Conservation (phyloP, 768 basidiomycete species). For the Suillus tomentosus region DNA sequence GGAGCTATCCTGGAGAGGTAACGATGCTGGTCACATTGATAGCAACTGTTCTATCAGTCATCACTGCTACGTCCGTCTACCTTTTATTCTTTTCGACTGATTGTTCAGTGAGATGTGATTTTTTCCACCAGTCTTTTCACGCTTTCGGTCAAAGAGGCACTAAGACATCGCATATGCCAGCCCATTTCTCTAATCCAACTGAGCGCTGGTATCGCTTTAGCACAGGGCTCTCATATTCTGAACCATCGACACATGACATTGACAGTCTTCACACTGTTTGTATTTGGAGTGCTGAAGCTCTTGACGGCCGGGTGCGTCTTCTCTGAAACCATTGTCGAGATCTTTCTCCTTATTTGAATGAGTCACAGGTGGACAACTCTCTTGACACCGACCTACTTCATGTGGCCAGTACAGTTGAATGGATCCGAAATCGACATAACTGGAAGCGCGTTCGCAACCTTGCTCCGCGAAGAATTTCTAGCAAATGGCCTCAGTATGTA, state of each 20-base stretch:
- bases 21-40: slow-evolving; percentile 9
- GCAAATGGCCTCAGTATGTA: neutral
- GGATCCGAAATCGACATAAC: slow-evolving; percentile 16
- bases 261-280: neutral
- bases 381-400: slow-evolving; percentile 12
- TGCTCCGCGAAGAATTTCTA: slow-evolving; percentile 2
- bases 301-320: slow-evolving; percentile 12
- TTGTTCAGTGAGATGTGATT: neutral
- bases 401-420: neutral
- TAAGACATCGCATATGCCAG: slow-evolving; percentile 15
- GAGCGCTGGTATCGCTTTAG: slow-evolving; percentile 10
- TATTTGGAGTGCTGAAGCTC: slow-evolving; percentile 9
- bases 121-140: slow-evolving; percentile 9
- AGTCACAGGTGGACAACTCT: slow-evolving; percentile 18
- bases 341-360: neutral
- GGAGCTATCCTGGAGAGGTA: slow-evolving; percentile 3
- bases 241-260: neutral
- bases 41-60: slow-evolving; percentile 8
- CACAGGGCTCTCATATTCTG: slow-evolving; percentile 5
- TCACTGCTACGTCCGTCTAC: neutral
- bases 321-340: neutral
- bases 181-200: slow-evolving; percentile 14
- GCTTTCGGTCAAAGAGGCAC: slow-evolving; percentile 13
- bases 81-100: neutral
- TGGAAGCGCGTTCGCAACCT: slow-evolving; percentile 8